Conservation (phyloP, 1,139 yeast species). For the Tardiomyces blankii region DNA sequence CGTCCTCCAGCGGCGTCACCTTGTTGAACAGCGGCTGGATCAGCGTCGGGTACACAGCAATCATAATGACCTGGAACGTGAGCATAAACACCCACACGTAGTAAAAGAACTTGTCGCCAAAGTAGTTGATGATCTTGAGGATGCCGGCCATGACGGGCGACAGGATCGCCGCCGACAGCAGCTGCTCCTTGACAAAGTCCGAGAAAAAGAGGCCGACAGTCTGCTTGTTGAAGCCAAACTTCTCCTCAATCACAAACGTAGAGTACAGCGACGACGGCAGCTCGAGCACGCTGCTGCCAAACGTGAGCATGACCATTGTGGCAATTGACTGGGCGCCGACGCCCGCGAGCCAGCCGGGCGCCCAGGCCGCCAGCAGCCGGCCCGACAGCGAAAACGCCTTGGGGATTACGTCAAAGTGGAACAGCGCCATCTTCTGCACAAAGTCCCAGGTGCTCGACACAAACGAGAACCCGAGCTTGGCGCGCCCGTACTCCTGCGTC, state of each 20-base stretch:
- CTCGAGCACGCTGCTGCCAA: constrained; percentile 40
- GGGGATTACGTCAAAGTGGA: constrained; percentile 57
- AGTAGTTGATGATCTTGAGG: constrained; percentile 68
- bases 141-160: constrained; percentile 65
- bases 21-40: constrained; percentile 91
- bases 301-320: constrained; percentile 42
- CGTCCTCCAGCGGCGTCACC: constrained; percentile 81
- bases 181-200: constrained; percentile 54
- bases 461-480: constrained; percentile 67
- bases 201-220: constrained; percentile 60
- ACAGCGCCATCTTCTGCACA: constrained; percentile 44
- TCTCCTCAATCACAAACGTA: constrained; percentile 83
- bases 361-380: constrained; percentile 25
- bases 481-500: constrained; percentile 69
- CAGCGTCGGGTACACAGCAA: constrained; percentile 63
- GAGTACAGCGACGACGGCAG: constrained; percentile 66
- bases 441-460: constrained; percentile 42
- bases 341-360: constrained; percentile 27
- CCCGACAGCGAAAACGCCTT: constrained; percentile 54
- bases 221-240: constrained; percentile 83
- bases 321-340: constrained; percentile 43
- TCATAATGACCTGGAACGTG: constrained; percentile 57
- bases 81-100: constrained; percentile 68
- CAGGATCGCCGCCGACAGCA: constrained; percentile 48
- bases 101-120: constrained; percentile 69